Evolutionary conservation across 2,329 filamentous ascomycete genomes (phyloP), one percentile per base, ranked within the genome.

Genomic region (Didymella pomorum): DNA sequence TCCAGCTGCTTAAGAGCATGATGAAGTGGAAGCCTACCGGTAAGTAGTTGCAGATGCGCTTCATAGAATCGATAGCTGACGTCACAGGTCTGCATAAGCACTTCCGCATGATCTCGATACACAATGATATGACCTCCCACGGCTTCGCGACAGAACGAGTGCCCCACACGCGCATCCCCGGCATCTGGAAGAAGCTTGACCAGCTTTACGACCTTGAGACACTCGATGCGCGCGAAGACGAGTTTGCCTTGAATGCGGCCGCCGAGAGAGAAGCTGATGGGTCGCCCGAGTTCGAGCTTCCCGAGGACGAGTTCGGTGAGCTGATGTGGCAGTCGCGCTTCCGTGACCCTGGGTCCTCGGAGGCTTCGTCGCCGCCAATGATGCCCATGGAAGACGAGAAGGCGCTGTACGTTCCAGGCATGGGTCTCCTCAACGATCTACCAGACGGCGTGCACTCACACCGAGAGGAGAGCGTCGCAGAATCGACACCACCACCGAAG

Each of bases 21-120:
- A 93, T 98, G 64, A 86, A 89, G 73, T 97, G 91, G 90, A 99
- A 99, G 75, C 95, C 95, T n/a, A 94, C 94, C 39, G 94, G 93
- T 73, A 43, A 10, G 54, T 2, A 2, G n/a, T 14, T 29, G 1
- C 12, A 29, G 11, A 29, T 29, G 23, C 1, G 12, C n/a, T n/a
- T n/a, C 10, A 12, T 16, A 1, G 14, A 31, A 9, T 20, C 14
- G 21, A 3, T 12, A 3, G 31, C 37, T 62, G 45, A 66, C 55
- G 31, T 45, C 20, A 81, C 80, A 41, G 82, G 82, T 47, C 84
- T 88, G 72, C 87, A 87, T 73, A 75, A 81, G 29, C 79, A 83
- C 26, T 79, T 88, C 4, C 84, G 85, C 18, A 84, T 90, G 67
- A 75, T 77, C 25, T 72, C 66, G 9, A 77, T 77, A 23, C 71